Evolutionary conservation across 129 eudicot genomes (phyloP).

Genomic region (Chrysanthemum makinoi): DNA sequence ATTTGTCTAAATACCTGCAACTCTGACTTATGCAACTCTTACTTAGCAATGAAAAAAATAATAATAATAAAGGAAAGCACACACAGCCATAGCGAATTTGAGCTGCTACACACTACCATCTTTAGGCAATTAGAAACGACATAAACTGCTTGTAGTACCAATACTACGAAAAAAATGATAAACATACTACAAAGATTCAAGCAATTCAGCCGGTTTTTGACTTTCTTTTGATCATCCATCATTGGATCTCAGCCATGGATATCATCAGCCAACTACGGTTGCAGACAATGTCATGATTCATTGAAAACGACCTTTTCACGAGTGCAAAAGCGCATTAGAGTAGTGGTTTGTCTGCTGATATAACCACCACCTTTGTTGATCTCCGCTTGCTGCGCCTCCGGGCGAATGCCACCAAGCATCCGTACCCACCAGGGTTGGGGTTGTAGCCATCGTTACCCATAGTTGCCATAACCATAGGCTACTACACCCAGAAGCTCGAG

Average conservation of each 20-base stretch:
- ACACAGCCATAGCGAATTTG: constrained; percentile 16
- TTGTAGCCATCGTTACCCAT: constrained; percentile 35
- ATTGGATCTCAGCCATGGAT: not conserved
- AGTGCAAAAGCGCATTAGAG: not conserved
- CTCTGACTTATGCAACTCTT: too few species aligned
- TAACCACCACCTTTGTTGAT: constrained; percentile 27
- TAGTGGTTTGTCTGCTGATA: constrained; percentile 35
- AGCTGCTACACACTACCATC: constrained; percentile 3
- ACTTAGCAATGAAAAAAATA: constrained; percentile 12
- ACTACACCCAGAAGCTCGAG: constrained; percentile 40
- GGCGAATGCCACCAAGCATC: constrained; percentile 18
- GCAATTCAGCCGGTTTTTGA: not conserved
- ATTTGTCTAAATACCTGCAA: not conserved
- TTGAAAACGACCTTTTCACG: not conserved
- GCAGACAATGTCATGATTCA: not conserved
- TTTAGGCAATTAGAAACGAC: constrained; percentile 17
- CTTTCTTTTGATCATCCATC: not conserved
- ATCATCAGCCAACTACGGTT: not conserved
- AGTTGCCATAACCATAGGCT: constrained; percentile 37
- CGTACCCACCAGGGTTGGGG: constrained; percentile 15
- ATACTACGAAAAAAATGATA: not conserved
- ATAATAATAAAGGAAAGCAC: constrained; percentile 12
- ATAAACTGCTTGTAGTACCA: constrained; percentile 12
- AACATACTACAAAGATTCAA: not conserved
- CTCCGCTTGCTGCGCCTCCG: constrained; percentile 11